Base-by-base conservation (phyloP, 1,284 basidiomycete genomes). In the Trametes versicolor region DNA sequence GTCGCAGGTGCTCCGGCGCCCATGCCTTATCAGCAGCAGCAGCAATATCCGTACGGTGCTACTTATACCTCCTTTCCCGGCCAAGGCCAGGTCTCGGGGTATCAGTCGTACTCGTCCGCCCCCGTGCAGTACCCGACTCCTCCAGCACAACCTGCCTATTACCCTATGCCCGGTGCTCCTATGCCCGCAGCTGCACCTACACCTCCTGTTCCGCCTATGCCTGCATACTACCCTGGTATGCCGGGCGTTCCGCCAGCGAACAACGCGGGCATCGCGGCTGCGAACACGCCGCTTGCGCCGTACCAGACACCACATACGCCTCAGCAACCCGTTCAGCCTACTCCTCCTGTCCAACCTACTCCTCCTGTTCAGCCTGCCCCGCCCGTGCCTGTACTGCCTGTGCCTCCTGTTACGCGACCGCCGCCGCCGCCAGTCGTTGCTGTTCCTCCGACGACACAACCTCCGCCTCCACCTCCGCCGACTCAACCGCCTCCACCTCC, bases 1-100 rank as follows among this genome's bases (percentile, higher is more conserved):
- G 51, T 55, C 7, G 59, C 43, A 4, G 39, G 36, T 41, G 32
- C 23, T 17, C 43, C 59, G 21, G 21, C 55, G n/a, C 36, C 62
- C 19, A 19, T 49, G 29, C 63, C 56, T 43, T 65, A 67, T 43
- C 50, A 36, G 10, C 67, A 63, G 13, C 49, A 32, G 15, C 67
- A 63, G 13, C 63, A 62, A 48, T 63, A 61, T 36, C 49, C 48
- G 27, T 63, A 65, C 21, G 27, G 36, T 23, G 23, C 43, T 37
- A 45, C 45, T 15, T 58, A 56, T 48, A 25, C 58, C 12, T 27
- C 53, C 4, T 13, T 48, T 5, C 47, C 64, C 21, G 41, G 45
- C 41, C 52, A 56, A 27, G 56, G 39, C 25, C 67, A 63, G 41
- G 45, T 49, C 1, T 32, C 55, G 21, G 63, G 52, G 32, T 65